Base-by-base conservation (phyloP, 306 rosid genomes). In the Prunus salicina region DNA sequence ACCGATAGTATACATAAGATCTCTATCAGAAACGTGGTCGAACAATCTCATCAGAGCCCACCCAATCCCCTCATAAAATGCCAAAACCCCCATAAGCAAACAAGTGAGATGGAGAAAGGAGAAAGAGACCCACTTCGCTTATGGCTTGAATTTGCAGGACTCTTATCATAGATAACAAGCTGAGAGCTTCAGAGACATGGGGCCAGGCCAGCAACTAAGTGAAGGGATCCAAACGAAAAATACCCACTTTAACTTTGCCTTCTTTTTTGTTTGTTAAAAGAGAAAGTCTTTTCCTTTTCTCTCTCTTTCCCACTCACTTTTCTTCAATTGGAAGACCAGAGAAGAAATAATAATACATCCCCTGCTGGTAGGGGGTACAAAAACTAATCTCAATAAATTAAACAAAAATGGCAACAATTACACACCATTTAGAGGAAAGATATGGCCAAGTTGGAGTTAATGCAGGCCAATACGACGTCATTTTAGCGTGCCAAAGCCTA, bases 21-120 rank as follows among this genome's bases (percentile, higher is more conserved):
- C 79, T 73, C 71, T 65, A 83, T 79, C 87, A 71, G 87, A 83
- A 83, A 68, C 68, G 73, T 74, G 84, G 73, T 82, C 66, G 45
- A 56, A 72, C 67, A 72, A 34, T 84, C 69, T 58, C 60, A 73
- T 51, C 64, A 58, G 46, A 71, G 76, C 87, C 78, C 83, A 76
- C 67, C 75, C 84, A 69, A 76, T 45, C 76, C 70, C 75, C 71
- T 53, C 60, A 45, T 19, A 77, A 80, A 82, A 80, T 52, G 86
- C 85, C 82, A 75, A 28, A 82, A 85, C 72, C 30, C 68, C 32
- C 67, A 73, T 47, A 74, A 74, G 66, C 41, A 78, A 69, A 78
- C 78, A 72, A 71, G 76, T 22, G 67, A 65, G 25, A 76, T 25
- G 32, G 57, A 45, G 41, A 58, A 11, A 58, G 19, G 72, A 80